Evolutionary conservation across 768 basidiomycete genomes (phyloP), one percentile per base, ranked within the genome.

Genomic region (Suillus occidentalis): DNA sequence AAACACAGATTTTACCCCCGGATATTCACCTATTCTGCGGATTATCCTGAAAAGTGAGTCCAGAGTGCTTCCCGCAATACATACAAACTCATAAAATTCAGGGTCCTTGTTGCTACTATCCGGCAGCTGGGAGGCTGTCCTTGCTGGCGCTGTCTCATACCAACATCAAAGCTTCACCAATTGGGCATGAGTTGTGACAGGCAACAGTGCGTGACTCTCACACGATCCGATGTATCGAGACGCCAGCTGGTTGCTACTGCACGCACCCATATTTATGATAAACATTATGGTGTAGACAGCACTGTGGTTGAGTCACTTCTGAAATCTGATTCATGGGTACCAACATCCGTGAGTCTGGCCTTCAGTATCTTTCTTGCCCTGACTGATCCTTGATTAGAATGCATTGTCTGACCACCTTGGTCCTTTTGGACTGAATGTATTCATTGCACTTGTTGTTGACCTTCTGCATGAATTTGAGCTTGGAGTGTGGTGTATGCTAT

Each of bases 391-490:
- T 49, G 40, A 31, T 52, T 62, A 80, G 79, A 80, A 80, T 70
- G 75, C 77, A 1, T 78, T 80, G 64, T 73, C 76, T 4, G 57
- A 70, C 4, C 63, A 59, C 5, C 64, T 79, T 14, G 57, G 59
- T 2, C 2, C 42, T 3, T n/a, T 20, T 6, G 72, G 66, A 16
- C 28, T 71, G 45, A 62, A 78, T 47, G 39, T 76, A 0, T 76
- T 71, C 50, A 13, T 13, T 2, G 65, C 76, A 42, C 62, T 78
- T 1, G 74, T 75, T 0, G 70, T 77, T 10, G 79, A 81, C 63
- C 63, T 79, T 6, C 67, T 81, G 69, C 79, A 81, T 65, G 78
- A 81, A 60, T 65, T 78, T 64, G 78, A 80, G 56, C 66, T 2
- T 79, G 80, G 0, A 72, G 28, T 78, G 2, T 81, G 79, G 78